Conservation (phyloP, 345 rosid genomes). For the Ceriops tagal region DNA sequence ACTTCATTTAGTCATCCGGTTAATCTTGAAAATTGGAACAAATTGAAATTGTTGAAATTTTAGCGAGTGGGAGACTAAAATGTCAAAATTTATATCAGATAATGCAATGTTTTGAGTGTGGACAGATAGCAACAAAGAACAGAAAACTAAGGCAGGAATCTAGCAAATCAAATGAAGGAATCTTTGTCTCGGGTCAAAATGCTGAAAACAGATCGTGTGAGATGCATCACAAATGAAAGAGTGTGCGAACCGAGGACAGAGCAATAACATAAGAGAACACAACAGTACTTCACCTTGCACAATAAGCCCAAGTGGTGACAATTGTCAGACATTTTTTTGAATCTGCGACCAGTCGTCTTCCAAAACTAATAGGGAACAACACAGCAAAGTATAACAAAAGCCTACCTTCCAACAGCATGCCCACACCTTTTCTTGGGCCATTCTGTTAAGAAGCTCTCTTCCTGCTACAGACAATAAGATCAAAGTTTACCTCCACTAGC, state of each 20-base stretch:
- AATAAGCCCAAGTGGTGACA: slow-evolving; percentile 27
- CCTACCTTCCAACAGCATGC: slow-evolving; percentile 22
- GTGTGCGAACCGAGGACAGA: background rate
- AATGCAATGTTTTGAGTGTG: no score
- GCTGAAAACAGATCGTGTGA: no score
- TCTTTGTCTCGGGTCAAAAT: background rate
- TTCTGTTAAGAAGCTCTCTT: slow-evolving; percentile 23
- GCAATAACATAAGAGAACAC: slow-evolving; percentile 13
- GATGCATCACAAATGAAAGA: background rate
- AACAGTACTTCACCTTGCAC: slow-evolving; percentile 37
- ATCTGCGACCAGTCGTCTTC: slow-evolving; percentile 39
- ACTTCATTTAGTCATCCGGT: no score
- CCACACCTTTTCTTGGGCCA: slow-evolving; percentile 26
- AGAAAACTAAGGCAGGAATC: no score
- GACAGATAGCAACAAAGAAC: no score
- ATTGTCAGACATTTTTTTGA: slow-evolving; percentile 26
- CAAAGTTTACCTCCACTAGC: slow-evolving; percentile 30
- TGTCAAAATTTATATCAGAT: no score
- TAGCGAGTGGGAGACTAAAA: no score
- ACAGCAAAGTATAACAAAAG: slow-evolving; percentile 18
- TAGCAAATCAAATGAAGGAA: no score
- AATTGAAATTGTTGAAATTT: no score
- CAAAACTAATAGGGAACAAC: slow-evolving; percentile 22
- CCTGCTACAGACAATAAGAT: slow-evolving; percentile 37
- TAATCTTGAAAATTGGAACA: no score